phyloP scores from a whole-genome alignment of 768 basidiomycete genomes.

The Lactarius vividus region DNA sequence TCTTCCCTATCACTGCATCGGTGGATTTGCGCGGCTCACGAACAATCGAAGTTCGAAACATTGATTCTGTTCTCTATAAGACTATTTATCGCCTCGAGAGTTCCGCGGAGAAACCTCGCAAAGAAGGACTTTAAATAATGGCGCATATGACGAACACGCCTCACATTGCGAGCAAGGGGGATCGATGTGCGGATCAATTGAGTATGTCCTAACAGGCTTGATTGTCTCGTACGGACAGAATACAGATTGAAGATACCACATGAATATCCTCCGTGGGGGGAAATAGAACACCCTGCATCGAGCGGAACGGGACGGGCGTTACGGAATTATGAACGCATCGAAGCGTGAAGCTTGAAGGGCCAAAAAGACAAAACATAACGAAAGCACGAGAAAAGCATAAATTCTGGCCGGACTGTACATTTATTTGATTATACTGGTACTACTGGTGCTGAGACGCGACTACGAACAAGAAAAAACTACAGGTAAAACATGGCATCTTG shows the following conservation, averaged over 20 bases:
- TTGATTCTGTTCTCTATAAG: not conserved
- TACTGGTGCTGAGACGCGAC: not conserved
- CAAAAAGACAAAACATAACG: not conserved
- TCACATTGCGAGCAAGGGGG: not conserved
- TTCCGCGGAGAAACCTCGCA: not conserved
- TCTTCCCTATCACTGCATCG: not conserved
- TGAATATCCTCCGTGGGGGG: not conserved
- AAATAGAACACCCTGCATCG: not conserved
- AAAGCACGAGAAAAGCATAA: not conserved
- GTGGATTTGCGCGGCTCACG: not conserved
- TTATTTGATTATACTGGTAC: too few relatives aligned
- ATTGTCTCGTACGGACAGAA: not conserved
- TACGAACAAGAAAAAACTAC: slow-evolving; percentile 34
- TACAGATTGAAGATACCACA: not conserved
- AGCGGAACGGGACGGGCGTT: not conserved
- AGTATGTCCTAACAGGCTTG: not conserved
- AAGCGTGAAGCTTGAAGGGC: too few relatives aligned
- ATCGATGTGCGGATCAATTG: not conserved
- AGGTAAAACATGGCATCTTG: slow-evolving; percentile 75
- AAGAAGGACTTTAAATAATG: not conserved
- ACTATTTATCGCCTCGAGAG: not conserved
- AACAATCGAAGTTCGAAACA: not conserved
- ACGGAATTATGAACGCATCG: not conserved
- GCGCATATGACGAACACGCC: not conserved
- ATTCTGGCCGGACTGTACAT: not conserved